Base-by-base conservation (phyloP, 495 filamentous ascomycete species). In the Talaromyces stipitatus region DNA sequence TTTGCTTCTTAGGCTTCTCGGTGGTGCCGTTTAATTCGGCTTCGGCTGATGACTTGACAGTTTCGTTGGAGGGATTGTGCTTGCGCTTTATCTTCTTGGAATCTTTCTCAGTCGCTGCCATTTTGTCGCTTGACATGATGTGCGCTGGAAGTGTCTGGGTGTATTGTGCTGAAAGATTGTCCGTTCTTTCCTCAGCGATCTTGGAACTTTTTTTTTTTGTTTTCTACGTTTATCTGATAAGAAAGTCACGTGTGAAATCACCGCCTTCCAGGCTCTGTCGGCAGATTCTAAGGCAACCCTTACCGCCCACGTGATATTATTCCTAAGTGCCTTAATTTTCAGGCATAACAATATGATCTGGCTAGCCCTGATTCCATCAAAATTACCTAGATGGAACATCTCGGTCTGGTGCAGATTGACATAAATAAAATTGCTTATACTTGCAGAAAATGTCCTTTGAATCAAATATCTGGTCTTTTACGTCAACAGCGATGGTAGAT, bases 61-160 rank as follows among this genome's bases (percentile, higher is more conserved):
- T 22, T 22, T 47, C 26, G 12, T 53, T n/a, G 33, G 43, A 45
- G n/a, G 24, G 30, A 36, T 53, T 23, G 11, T 43, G 33, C 30
- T 53, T 33, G 32, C 43, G 46, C 48, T 58, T 58, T 5, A 53
- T 26, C 41, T 58, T 53, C 16, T 41, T 58, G 7, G 56, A 53
- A 2, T 23, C 3, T 29, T 58, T 36, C 29, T 53, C 47, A 28
- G 47, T 20, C 10, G 20, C 27, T 20, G 54, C 54, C 54, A 55
- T 55, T 20, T 55, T 55, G 24, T 45, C 54, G 23, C 26, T 43
- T 4, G 54, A 55, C 54, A 55, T 55, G 28, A 16, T 54, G 48
- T 11, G 48, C 2, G 27, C 48, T 51, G 48, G n/a, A 10, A 29
- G n/a, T 20, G 36, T 41, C 7, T 41, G 36, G 16, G 4, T 18